Base-by-base conservation (phyloP, 495 filamentous ascomycete genomes). In the Penicillium ochrochloron region DNA sequence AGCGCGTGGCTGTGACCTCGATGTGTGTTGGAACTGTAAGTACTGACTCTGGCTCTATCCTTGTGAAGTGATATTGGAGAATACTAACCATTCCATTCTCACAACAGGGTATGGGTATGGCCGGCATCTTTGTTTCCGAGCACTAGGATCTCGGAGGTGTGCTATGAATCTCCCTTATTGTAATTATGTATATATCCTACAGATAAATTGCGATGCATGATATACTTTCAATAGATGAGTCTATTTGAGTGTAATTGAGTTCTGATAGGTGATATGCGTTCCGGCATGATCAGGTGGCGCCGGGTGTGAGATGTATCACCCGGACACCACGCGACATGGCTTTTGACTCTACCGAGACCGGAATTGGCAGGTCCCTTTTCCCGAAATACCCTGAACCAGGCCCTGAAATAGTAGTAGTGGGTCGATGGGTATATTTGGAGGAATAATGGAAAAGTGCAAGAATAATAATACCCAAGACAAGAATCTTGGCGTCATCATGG, bases 11-110 rank as follows among this genome's bases (percentile, higher is more conserved):
- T 50, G 77, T 96, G 71, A 94, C 90, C 29, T 92, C 89, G 64
- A 96, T 94, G 91, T 94, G 91, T 78, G 89, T 95, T 64, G 89
- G 90, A 67, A 92, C 89, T 19, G 92, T 89, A 70, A 76, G 75
- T 75, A 46, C 41, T 41, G 23, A 3, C 42, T 39, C 41, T 33
- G 12, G 23, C 35, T 50, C 5, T 3, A 0, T 12, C 9, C 21
- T 42, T 41, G 48, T 5, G 6, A 14, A 5, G 44, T 48, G 44
- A 48, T 23, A 2, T 25, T 12, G 1, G 9, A 37, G 35, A 4
- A 55, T 56, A 64, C 62, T 69, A 62, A 72, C 57, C 33, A 0
- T 23, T 25, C n/a, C 61, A n/a, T 42, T 25, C 37, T 56, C 31
- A 11, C 2, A 56, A 19, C 35, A 84, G 81, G 82, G 83, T 29